Conservation (phyloP, 2,329 filamentous ascomycete genomes). For the Beauveria medogensis region DNA sequence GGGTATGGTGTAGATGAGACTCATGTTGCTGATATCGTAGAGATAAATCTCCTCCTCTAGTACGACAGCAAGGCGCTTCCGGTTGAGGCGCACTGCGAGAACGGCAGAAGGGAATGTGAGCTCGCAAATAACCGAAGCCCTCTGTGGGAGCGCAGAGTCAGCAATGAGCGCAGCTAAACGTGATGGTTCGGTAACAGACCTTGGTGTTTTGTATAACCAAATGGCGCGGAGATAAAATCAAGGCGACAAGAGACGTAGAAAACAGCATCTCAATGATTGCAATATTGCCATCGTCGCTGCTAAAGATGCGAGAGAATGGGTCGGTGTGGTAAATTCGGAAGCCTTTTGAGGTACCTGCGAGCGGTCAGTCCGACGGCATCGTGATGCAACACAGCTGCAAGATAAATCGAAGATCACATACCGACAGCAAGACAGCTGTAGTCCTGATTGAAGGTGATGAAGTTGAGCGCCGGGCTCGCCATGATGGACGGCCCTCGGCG, state of each 20-base stretch:
- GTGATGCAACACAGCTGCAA: not conserved
- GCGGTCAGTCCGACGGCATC: not conserved
- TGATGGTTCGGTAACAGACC: constrained; percentile 38
- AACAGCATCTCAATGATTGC: constrained; percentile 98
- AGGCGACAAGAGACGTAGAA: constrained; percentile 89
- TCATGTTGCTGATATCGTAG: constrained; percentile 99
- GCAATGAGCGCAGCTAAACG: constrained; percentile 8
- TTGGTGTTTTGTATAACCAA: constrained; percentile 97
- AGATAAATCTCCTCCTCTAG: constrained; percentile 95
- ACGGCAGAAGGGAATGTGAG: constrained; percentile 97
- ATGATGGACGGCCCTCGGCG: constrained; percentile 34
- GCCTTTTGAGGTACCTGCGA: constrained; percentile 75
- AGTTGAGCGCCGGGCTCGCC: constrained; percentile 75
- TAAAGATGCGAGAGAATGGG: constrained; percentile 90
- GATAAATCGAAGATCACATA: constrained; percentile 28
- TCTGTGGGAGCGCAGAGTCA: constrained; percentile 29
- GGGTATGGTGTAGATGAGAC: constrained; percentile 81
- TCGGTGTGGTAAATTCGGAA: constrained; percentile 97
- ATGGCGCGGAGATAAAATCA: constrained; percentile 84
- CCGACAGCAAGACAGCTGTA: constrained; percentile 94
- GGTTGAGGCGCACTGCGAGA: constrained; percentile 84
- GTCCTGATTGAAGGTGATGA: constrained; percentile 98
- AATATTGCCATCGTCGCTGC: constrained; percentile 89
- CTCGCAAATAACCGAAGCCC: constrained; percentile 85
- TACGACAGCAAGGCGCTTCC: constrained; percentile 87